Base-by-base conservation (phyloP, 2,329 filamentous ascomycete species). In the Berkeleyomyces basicola region DNA sequence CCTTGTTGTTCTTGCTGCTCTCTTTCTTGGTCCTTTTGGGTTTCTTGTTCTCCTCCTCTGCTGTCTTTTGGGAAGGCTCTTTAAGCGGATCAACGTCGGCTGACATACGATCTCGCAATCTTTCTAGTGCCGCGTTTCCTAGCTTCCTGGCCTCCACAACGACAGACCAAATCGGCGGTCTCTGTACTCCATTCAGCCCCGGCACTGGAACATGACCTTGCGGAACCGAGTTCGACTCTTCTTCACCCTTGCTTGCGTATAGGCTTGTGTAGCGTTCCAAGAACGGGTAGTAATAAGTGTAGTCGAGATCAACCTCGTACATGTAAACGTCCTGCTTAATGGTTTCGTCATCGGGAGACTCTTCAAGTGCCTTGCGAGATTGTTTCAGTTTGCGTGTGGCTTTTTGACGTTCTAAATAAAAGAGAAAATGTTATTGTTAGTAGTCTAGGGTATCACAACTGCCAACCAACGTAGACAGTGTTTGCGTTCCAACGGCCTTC, bases 251-350 rank as follows among this genome's bases (percentile, higher is more conserved):
- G 59, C 67, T 67, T 67, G 79, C 75, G 67, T 84, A 86, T 14
- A 86, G 70, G 67, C 82, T 83, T 66, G 87, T 78, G 72, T 93
- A 93, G 31, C 79, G 76, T 71, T 88, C 83, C 68, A 84, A 77
- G 53, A 87, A 80, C 1, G 88, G 88, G 66, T 82, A 87, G 72
- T 85, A 86, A 61, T 82, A 79, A 1, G 87, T 82, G 70, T 93
- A 93, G 68, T 88, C 84, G 66, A 87, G 76, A 69, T 92, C 88
- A 10, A 91, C 81, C 69, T 90, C 81, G 36, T 83, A 82, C 33
- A 82, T 76, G 70, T 88, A 85, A n/a, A 88, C 75, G 65, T 83
- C 77, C 5, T 72, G 72, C 67, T 81, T 75, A 58, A 88, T 71
- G 62, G 72, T 80, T 58, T 79, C 76, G 1, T 76, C 71, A 43